These are phyloP conservation scores for Gnaphalium uliginosum DNA, from an alignment of 129 eudicot species.

Conservation along the genomic window DNA sequence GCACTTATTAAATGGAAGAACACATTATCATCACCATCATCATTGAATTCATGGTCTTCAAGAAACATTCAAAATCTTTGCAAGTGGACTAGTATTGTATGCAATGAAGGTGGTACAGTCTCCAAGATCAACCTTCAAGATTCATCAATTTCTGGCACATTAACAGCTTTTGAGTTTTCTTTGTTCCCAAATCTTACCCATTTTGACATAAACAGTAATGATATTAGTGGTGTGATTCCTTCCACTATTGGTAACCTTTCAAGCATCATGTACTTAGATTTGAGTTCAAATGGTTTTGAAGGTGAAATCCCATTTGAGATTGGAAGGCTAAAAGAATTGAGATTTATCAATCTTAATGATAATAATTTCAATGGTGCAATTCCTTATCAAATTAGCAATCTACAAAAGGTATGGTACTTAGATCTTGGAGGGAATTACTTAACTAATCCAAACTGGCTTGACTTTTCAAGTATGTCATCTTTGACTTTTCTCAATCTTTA, in stretches of 20 bases:
- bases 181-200: conserved; percentile 52
- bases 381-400: conserved; percentile 55
- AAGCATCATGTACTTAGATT: conserved; percentile 53
- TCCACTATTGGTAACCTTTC: conserved; percentile 49
- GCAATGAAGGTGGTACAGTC: conserved; percentile 43
- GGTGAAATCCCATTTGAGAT: conserved; percentile 52
- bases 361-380: conserved; percentile 48
- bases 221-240: conserved; percentile 56
- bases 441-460: conserved; percentile 52
- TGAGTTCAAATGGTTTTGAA: conserved; percentile 44
- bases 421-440: conserved; percentile 64
- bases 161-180: conserved; percentile 42
- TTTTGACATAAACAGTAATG: conserved; percentile 47
- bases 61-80: conserved; percentile 51
- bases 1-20: conserved; percentile 64
- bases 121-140: conserved; percentile 39
- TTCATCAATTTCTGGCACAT: conserved; percentile 43
- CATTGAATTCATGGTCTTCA: conserved; percentile 64
- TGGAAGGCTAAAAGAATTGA: conserved; percentile 38
- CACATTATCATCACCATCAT: conserved; percentile 41
- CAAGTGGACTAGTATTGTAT: conserved; percentile 40
- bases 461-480: conserved; percentile 46
- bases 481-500: conserved; percentile 49
- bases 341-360: conserved; percentile 28
- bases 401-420: conserved; percentile 48